Percentiles rank a stretch among this genome's conserved stretches.
Evolutionary conservation across 1,284 basidiomycete species (phyloP).

Genomic region (Sparassis latifolia): DNA sequence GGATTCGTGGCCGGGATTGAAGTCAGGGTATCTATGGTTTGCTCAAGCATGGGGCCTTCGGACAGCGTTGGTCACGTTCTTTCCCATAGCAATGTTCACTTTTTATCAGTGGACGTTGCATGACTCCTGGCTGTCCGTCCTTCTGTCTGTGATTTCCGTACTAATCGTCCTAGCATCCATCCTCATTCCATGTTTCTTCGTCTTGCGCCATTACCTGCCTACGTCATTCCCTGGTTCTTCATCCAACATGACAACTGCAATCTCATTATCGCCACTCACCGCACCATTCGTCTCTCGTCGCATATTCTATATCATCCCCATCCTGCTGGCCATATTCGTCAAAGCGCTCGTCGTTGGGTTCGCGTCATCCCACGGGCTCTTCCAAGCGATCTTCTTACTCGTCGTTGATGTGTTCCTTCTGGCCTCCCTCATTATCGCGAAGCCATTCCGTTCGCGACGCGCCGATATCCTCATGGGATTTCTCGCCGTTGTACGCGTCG

Average conservation of each 20-base stretch:
- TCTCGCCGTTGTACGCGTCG: constrained; percentile 54
- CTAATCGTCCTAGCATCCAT: constrained; percentile 45
- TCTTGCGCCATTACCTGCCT: constrained; percentile 30
- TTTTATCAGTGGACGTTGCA: constrained; percentile 87
- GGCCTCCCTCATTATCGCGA: constrained; percentile 45
- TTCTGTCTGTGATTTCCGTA: constrained; percentile 64
- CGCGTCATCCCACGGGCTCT: constrained; percentile 55
- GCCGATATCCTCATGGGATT: constrained; percentile 60
- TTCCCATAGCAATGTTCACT: constrained; percentile 70
- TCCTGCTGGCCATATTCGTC: constrained; percentile 50
- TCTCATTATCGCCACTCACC: constrained; percentile 38
- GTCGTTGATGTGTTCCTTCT: constrained; percentile 63
- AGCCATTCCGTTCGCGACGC: constrained; percentile 49
- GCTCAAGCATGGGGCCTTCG: constrained; percentile 55
- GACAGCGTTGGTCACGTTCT: constrained; percentile 50
- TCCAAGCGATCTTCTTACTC: constrained; percentile 68
- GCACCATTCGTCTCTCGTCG: constrained; percentile 48
- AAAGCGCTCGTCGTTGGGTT: constrained; percentile 74
- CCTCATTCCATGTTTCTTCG: constrained; percentile 36
- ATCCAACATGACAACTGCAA: constrained; percentile 18
- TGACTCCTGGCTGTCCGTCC: constrained; percentile 76
- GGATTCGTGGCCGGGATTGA: constrained; percentile 7
- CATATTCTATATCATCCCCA: constrained; percentile 51
- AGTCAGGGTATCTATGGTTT: constrained; percentile 36
- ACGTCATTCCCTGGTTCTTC: constrained; percentile 30